A percentile compares a stretch with the other conserved stretches of the same genome.
These are phyloP conservation scores for Cercophora samala DNA, from an alignment of 495 filamentous ascomycete species.

Conservation along the genomic window DNA sequence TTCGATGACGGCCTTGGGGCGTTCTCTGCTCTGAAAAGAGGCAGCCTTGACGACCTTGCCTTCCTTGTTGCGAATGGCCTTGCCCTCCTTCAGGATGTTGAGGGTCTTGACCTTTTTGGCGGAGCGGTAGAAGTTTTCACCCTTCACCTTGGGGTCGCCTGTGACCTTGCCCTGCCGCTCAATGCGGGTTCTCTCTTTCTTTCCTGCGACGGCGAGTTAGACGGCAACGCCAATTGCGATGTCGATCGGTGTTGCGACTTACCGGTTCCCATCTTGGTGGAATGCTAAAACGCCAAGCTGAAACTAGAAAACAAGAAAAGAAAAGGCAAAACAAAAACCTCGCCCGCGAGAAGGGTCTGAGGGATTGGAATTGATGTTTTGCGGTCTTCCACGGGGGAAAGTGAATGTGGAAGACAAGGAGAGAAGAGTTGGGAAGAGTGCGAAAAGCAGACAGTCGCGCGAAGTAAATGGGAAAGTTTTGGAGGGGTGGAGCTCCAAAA, in stretches of 20 bases:
- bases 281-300: constrained; percentile 17
- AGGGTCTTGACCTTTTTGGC: constrained; percentile 84
- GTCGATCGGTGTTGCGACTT: constrained; percentile 7
- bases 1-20: constrained; percentile 83
- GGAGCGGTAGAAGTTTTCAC: constrained; percentile 60
- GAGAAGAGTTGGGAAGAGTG: constrained; percentile 20
- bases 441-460: constrained; percentile 3
- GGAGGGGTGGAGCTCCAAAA: constrained; percentile 29
- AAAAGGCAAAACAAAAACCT: constrained; percentile 21
- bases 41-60: constrained; percentile 79
- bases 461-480: constrained; percentile 27
- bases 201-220: constrained; percentile 43
- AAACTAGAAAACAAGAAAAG: not conserved
- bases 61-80: constrained; percentile 66
- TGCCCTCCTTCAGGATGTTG: constrained; percentile 82
- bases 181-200: constrained; percentile 85
- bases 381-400: constrained; percentile 25
- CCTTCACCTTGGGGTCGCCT: constrained; percentile 88
- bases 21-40: constrained; percentile 68
- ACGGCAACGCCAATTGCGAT: not conserved
- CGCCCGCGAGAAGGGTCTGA: constrained; percentile 22
- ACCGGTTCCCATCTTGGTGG: constrained; percentile 72
- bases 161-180: constrained; percentile 71
- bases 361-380: constrained; percentile 10
- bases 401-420: constrained; percentile 26